Evolutionary conservation across 306 rosid species (phyloP).

Genomic region (Morella rubra): DNA sequence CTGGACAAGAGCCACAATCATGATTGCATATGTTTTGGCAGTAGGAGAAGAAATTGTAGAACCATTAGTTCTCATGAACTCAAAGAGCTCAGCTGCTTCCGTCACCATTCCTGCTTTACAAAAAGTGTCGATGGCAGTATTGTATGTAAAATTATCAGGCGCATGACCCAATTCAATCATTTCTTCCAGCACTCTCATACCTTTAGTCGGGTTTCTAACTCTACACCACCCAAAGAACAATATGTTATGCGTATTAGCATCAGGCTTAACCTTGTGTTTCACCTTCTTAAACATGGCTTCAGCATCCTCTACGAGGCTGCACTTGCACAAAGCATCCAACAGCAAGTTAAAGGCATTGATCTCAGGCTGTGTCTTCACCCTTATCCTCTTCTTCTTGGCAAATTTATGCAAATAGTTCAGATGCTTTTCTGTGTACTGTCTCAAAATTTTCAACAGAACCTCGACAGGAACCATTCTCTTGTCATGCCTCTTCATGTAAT

Average conservation of each 20-base stretch:
- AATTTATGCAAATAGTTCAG: slow-evolving; percentile 78
- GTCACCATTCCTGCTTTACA: slow-evolving; percentile 76
- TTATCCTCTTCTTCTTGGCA: slow-evolving; percentile 77
- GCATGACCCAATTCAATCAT: slow-evolving; percentile 65
- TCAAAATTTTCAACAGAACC: slow-evolving; percentile 63
- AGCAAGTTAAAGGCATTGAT: slow-evolving; percentile 80
- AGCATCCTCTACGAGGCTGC: slow-evolving; percentile 78
- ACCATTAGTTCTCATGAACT: slow-evolving; percentile 84
- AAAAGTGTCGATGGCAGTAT: slow-evolving; percentile 76
- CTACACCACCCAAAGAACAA: slow-evolving; percentile 94
- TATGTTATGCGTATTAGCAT: slow-evolving; percentile 62
- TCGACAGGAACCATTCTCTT: slow-evolving; percentile 63
- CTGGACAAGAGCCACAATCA: slow-evolving; percentile 71
- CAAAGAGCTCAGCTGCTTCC: slow-evolving; percentile 72
- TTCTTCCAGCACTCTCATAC: slow-evolving; percentile 72
- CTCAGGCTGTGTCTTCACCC: slow-evolving; percentile 78
- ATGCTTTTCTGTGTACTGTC: slow-evolving; percentile 67
- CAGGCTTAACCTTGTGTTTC: slow-evolving; percentile 60
- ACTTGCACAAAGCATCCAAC: slow-evolving; percentile 82
- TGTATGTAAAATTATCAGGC: slow-evolving; percentile 84
- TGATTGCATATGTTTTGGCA: slow-evolving; percentile 70
- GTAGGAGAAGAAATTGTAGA: slow-evolving; percentile 78
- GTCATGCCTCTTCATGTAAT: slow-evolving; percentile 80
- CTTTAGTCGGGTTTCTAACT: slow-evolving; percentile 78
- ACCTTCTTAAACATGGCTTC: slow-evolving; percentile 62